A percentile compares a stretch with the other conserved stretches of the same genome.
These are phyloP conservation scores for Testicularia cyperi DNA, from an alignment of 1,284 basidiomycete genomes.

Conservation along the genomic window DNA sequence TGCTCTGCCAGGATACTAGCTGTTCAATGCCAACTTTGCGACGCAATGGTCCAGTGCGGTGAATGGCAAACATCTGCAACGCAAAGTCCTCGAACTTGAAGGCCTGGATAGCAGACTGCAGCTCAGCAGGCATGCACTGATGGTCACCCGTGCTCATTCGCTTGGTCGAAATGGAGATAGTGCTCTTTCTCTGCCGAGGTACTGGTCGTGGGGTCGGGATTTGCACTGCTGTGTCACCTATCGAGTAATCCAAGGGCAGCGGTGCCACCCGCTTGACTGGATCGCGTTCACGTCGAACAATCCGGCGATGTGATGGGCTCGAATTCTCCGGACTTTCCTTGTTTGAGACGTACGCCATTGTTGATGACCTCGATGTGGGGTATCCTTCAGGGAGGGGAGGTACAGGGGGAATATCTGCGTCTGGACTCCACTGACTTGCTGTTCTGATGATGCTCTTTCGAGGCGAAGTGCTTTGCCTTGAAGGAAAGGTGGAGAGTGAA, in stretches of 20 bases:
- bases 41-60: constrained; percentile 6
- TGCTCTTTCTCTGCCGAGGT: neutral
- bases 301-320: no score
- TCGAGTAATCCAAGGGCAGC: no score
- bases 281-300: constrained; percentile 6
- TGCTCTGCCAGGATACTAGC: constrained; percentile 58
- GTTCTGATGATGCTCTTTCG: neutral
- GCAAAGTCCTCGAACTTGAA: constrained; percentile 5
- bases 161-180: neutral
- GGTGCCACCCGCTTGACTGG: constrained; percentile 1
- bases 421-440: no score
- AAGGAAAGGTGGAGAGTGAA: neutral
- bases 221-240: no score
- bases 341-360: no score
- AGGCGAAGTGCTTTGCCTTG: neutral
- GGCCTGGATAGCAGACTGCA: neutral
- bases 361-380: no score
- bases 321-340: no score
- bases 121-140: neutral
- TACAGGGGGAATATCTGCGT: no score
- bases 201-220: no score
- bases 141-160: constrained; percentile 6
- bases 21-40: constrained; percentile 2
- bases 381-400: no score
- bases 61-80: constrained; percentile 1